These are phyloP conservation scores for Starmerella geochares DNA, from an alignment of 805 yeast species.

Conservation along the genomic window DNA sequence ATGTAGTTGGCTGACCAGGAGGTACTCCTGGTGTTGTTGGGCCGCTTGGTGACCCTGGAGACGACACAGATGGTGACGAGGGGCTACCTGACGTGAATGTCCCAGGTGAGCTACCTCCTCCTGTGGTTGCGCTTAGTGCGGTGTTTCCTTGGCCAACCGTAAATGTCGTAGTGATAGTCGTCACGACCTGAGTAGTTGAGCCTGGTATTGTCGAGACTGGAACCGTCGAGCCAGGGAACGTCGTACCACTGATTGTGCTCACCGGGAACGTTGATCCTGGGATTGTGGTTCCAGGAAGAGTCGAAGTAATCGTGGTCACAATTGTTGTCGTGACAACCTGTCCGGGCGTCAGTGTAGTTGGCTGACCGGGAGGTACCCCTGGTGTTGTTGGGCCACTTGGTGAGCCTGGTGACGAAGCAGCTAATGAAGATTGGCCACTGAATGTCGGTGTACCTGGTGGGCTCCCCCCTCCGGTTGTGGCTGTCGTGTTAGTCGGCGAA, in stretches of 20 bases:
- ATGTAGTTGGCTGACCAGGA: neutral
- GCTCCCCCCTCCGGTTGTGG: neutral
- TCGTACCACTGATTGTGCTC: neutral
- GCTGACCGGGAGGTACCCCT: neutral
- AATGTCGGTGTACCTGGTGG: no score
- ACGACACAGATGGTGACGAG: neutral
- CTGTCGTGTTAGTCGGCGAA: no score
- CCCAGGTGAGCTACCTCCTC: neutral
- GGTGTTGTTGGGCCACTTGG: neutral
- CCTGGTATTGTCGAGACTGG: neutral
- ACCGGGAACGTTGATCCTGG: conserved; percentile 1
- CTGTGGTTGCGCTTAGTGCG: neutral
- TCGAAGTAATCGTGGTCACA: neutral
- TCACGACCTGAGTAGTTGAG: neutral
- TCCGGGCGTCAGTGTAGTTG: neutral
- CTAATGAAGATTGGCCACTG: no score
- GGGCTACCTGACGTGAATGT: neutral
- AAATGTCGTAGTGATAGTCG: neutral
- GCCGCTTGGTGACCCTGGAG: neutral
- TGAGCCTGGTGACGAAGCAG: no score
- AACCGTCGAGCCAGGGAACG: neutral
- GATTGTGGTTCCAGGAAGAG: neutral
- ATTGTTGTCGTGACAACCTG: neutral
- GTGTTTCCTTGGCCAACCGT: neutral
- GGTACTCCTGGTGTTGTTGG: neutral